These are phyloP conservation scores for Yamadazyma friedrichii DNA, from an alignment of 1,139 yeast genomes.

Conservation along the genomic window DNA sequence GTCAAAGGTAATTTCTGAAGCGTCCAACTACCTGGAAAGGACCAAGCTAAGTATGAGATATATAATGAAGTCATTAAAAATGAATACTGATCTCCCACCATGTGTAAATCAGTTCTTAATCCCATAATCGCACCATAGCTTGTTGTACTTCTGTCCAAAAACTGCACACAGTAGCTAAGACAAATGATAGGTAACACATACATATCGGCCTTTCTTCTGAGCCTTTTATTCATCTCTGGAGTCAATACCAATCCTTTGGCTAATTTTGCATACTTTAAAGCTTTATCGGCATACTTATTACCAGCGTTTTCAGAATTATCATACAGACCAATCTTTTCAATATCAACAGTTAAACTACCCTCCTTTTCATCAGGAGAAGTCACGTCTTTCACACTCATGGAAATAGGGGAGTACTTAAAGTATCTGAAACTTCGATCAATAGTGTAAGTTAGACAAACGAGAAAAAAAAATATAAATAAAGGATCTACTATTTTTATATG, in stretches of 20 bases:
- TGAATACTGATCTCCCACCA: conserved; percentile 23
- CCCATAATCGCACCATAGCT: conserved; percentile 32
- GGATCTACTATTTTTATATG: too few relatives aligned
- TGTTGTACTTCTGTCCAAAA: conserved; percentile 46
- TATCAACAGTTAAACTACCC: conserved; percentile 1
- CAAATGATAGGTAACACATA: conserved; percentile 17
- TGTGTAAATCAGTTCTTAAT: conserved; percentile 20
- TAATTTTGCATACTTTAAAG: conserved; percentile 22
- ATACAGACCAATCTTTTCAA: conserved; percentile 1
- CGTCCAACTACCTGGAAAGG: conserved; percentile 51
- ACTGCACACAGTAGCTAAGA: conserved; percentile 25
- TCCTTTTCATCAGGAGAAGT: conserved; percentile 1
- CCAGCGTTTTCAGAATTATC: not conserved
- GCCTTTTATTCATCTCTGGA: conserved; percentile 13
- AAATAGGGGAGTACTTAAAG: too few relatives aligned
- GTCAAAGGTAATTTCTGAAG: conserved; percentile 55
- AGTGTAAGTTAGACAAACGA: too few relatives aligned
- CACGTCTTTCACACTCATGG: not conserved
- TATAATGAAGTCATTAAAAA: conserved; percentile 63
- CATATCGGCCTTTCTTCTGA: conserved; percentile 19
- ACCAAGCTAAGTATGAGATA: conserved; percentile 49
- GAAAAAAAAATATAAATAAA: too few relatives aligned
- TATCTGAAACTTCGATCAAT: too few relatives aligned
- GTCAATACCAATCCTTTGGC: conserved; percentile 11
- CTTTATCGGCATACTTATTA: conserved; percentile 20